Evolutionary conservation across 768 basidiomycete species (phyloP), one percentile per base, ranked within the genome.

Genomic region (Amanita polypyramis): DNA sequence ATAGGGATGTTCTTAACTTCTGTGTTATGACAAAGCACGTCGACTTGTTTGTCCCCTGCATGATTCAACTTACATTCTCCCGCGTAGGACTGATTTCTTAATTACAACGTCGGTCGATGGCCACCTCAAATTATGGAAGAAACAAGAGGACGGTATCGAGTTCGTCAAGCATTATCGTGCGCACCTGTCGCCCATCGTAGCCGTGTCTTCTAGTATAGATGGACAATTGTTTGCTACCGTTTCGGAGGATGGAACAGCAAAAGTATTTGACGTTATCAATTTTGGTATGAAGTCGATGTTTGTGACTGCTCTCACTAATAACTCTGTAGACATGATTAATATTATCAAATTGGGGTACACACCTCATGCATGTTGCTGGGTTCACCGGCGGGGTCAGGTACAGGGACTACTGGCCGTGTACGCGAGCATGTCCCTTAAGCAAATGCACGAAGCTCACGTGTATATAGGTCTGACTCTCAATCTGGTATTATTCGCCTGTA

Each of bases 81-180:
- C n/a, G 14, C n/a, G 3, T 55, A 96, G 95, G 63, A 95, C 92
- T 10, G 82, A 92, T 49, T 99, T 97, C 59, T 60, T 98, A 36
- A 74, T 99, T 42, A 99, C 96, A 5, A 93, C 95, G 1, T 97
- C 95, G 2, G 65, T 92, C 8, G 96, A 98, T 60, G 96, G 96
- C 2, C 86, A 93, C 64, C 65, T 98, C 53, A 99, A 99, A 63
- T 66, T 99, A n/a, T 99, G 96, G 96, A 98, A 96, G 72, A 99
- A 99, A 65, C 93, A 96, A 67, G 87, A 93, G 17, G 62, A 72
- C 5, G 95, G 94, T 3, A 92, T 99, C 58, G 96, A 98, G 67
- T 98, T 97, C 57, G 95, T 98, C 51, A 99, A 99, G 66, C 90
- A 94, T 55, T 99, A 95, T 63, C 83, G 96, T 39, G 92, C 96